These are phyloP conservation scores for Limnanthes douglasii DNA, from an alignment of 345 rosid genomes.

Conservation along the genomic window DNA sequence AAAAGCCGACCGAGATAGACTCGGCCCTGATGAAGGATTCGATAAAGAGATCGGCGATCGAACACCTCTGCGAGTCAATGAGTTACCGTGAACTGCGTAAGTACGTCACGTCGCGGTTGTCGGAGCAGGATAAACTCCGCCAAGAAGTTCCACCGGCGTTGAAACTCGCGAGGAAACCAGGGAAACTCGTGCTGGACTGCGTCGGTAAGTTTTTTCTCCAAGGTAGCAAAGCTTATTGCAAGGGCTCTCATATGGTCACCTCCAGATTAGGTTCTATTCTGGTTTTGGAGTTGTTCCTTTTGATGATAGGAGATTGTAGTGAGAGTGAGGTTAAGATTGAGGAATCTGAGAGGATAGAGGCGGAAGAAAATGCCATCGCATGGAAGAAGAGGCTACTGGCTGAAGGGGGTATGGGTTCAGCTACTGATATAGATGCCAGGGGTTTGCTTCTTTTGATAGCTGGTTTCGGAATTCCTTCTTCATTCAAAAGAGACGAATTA, in stretches of 20 bases:
- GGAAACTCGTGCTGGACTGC: slow-evolving; percentile 55
- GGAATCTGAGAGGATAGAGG: slow-evolving; percentile 19
- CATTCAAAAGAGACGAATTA: slow-evolving; percentile 31
- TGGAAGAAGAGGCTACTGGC: slow-evolving; percentile 52
- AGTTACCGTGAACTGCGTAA: slow-evolving; percentile 37
- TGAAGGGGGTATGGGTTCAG: slow-evolving; percentile 48
- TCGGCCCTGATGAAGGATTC: slow-evolving; percentile 3
- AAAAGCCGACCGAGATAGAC: not conserved
- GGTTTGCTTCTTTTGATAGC: slow-evolving; percentile 57
- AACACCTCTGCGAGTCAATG: slow-evolving; percentile 25
- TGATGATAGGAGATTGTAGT: slow-evolving; percentile 9
- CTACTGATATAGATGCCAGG: slow-evolving; percentile 38
- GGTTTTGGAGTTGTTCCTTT: slow-evolving; percentile 36
- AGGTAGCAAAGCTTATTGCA: slow-evolving; percentile 36
- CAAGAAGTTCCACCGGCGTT: slow-evolving; percentile 38
- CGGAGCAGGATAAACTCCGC: slow-evolving; percentile 22
- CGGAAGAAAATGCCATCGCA: slow-evolving; percentile 28
- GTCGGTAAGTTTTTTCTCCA: slow-evolving; percentile 49
- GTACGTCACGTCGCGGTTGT: slow-evolving; percentile 23
- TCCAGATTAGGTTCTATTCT: slow-evolving; percentile 43
- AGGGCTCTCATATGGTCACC: slow-evolving; percentile 26
- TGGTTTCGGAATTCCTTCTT: slow-evolving; percentile 48
- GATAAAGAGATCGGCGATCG: slow-evolving; percentile 16
- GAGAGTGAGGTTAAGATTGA: slow-evolving; percentile 8
- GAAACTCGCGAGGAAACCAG: slow-evolving; percentile 36